Conservation (phyloP, 2,329 filamentous ascomycete genomes). For the Rhynchosporium graminicola region DNA sequence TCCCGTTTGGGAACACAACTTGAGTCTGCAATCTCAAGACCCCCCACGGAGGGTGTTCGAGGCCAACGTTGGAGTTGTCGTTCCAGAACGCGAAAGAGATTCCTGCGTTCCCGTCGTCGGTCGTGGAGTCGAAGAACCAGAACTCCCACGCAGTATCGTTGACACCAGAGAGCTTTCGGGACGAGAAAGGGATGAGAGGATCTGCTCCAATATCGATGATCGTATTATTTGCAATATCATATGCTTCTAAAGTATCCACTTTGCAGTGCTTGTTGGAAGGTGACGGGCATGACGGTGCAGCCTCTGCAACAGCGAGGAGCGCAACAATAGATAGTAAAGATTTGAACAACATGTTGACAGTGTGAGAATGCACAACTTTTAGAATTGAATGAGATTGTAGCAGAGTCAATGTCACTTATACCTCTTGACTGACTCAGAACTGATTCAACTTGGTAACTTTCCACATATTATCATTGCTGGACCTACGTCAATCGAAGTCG, state of each 20-base stretch:
- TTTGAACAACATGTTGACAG: slow-evolving; percentile 4
- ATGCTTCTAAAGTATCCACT: background rate
- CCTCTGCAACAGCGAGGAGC: background rate
- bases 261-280: background rate
- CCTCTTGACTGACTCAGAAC: no score
- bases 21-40: slow-evolving; percentile 1
- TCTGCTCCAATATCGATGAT: background rate
- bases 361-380: background rate
- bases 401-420: no score
- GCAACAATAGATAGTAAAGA: background rate
- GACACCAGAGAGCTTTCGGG: slow-evolving; percentile 1
- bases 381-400: background rate
- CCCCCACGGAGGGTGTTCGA: background rate
- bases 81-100: background rate
- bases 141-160: slow-evolving; percentile 1
- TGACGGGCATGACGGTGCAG: background rate
- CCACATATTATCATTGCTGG: no score
- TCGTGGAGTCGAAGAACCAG: slow-evolving; percentile 9
- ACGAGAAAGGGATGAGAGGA: background rate
- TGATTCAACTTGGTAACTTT: no score
- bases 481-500: no score
- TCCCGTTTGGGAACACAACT: background rate
- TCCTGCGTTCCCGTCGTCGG: background rate
- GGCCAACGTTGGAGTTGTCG: background rate
- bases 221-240: background rate